Base-by-base conservation (phyloP, 352 stramenopile genomes). In the Phytophthora tubulina region DNA sequence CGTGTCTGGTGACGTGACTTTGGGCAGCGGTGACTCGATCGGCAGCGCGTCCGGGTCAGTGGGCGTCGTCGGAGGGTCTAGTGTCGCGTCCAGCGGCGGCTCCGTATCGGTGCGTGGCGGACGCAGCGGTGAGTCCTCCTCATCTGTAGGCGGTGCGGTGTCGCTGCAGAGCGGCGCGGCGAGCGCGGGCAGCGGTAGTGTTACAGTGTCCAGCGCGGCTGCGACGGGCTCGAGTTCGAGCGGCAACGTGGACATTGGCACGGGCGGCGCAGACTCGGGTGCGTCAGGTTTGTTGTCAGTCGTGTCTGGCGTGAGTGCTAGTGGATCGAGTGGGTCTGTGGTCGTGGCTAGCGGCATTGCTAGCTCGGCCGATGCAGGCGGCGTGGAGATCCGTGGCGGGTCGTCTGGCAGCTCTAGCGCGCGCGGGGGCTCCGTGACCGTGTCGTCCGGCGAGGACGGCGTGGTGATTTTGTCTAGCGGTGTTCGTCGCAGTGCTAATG, bases 331-430 rank as follows among this genome's bases (percentile, higher is more conserved):
- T 2, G 38, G 38, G n/a, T 10, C 0, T 44, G 38, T 44, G 38
- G 6, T 44, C 8, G 38, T 44, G 13, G 38, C 38, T 6, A 44
- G 38, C 38, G 38, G 38, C n/a, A 14, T 0, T 14, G 38, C n/a
- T 17, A 17, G 8, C 38, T 10, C 13, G 10, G 38, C 0, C 4
- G 38, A 48, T 35, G 50, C 57, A 32, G 57, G 57, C 3, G 46
- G 33, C n/a, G 57, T 65, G n/a, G 5, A 45, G 32, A 50, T 65
- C 32, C 57, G 57, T 59, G 59, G 59, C n/a, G 38, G 38, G 7
- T 44, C 38, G n/a, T n/a, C 10, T 44, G 38, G 38, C 8, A 13
- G 38, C 8, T 44, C 38, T 6, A 44, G 38, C 38, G 6, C 38
- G 3, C 38, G 38, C 46, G 60, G 60, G 13, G 38, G 38, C 10